A percentile compares a stretch with the other conserved stretches of the same genome.
phyloP scores from a whole-genome alignment of 2,329 filamentous ascomycete species.

The Didymella glomerata region DNA sequence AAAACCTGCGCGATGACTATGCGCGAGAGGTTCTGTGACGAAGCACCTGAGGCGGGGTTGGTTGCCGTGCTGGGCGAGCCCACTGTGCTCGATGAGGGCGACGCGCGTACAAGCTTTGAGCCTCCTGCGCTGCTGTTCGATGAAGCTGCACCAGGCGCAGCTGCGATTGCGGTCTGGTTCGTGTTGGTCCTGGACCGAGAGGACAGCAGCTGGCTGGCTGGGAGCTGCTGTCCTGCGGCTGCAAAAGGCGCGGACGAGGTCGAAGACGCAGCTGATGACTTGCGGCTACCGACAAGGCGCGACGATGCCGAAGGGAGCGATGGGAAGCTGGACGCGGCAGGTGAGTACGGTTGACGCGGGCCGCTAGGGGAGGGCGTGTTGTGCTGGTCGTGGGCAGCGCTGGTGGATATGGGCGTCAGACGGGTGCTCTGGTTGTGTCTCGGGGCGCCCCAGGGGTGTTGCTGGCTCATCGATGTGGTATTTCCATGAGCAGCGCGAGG shows the following conservation, averaged over 20 bases:
- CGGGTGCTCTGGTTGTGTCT: slow-evolving; percentile 64
- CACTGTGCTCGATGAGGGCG: slow-evolving; percentile 65
- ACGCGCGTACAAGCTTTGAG: slow-evolving; percentile 66
- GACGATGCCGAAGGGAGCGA: slow-evolving; percentile 59
- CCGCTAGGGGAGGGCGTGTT: slow-evolving; percentile 59
- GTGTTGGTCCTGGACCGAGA: slow-evolving; percentile 66
- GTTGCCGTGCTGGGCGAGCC: slow-evolving; percentile 62
- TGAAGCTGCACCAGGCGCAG: slow-evolving; percentile 61
- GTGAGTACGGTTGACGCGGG: slow-evolving; percentile 61
- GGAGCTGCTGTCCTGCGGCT: slow-evolving; percentile 65
- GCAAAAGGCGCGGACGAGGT: slow-evolving; percentile 64
- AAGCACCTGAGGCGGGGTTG: slow-evolving; percentile 54
- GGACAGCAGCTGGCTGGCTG: slow-evolving; percentile 62
- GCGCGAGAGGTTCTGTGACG: slow-evolving; percentile 72
- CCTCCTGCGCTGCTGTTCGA: slow-evolving; percentile 63
- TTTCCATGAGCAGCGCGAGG: slow-evolving; percentile 53
- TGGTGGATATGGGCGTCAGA: slow-evolving; percentile 65
- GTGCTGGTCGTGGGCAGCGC: slow-evolving; percentile 55
- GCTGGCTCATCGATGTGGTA: slow-evolving; percentile 59
- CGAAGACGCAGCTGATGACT: slow-evolving; percentile 63
- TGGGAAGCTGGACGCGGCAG: slow-evolving; percentile 62
- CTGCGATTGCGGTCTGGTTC: slow-evolving; percentile 61
- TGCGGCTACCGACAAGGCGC: slow-evolving; percentile 62
- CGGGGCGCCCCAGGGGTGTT: slow-evolving; percentile 66
- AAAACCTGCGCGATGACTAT: slow-evolving; percentile 96